Evolutionary conservation across 331 rosid species (phyloP).

Genomic region (Acacia pycnantha): DNA sequence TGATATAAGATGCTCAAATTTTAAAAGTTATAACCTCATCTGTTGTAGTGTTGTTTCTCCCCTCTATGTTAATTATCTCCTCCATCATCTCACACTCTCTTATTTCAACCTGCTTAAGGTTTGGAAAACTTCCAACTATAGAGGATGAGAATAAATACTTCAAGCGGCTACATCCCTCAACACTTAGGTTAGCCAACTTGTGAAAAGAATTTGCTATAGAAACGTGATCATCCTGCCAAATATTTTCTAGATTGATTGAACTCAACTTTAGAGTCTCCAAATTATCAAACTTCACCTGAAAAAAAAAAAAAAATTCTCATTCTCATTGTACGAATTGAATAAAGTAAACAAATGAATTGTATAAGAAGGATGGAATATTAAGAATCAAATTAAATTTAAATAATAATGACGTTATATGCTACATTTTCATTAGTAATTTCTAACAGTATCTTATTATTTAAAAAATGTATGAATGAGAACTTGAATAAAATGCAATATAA

Average conservation of each 20-base stretch:
- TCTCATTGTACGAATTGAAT: background rate
- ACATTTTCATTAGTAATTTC: too few relatives aligned
- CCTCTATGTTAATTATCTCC: background rate
- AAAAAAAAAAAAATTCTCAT: too few relatives aligned
- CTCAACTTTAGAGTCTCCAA: background rate
- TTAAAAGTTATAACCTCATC: background rate
- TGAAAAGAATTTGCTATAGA: background rate
- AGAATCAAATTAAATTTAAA: too few relatives aligned
- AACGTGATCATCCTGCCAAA: background rate
- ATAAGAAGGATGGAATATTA: too few relatives aligned
- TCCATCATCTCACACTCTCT: background rate
- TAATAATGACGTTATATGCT: too few relatives aligned
- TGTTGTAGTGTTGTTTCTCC: background rate
- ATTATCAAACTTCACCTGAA: background rate
- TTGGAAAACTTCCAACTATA: background rate
- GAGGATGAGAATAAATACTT: background rate
- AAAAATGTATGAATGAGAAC: too few relatives aligned
- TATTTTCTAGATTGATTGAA: background rate
- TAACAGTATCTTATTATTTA: too few relatives aligned
- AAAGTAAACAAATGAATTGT: too few relatives aligned
- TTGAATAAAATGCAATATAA: too few relatives aligned
- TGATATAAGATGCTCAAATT: too few relatives aligned
- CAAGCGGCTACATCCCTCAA: background rate
- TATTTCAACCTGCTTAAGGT: background rate
- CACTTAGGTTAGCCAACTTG: background rate